Base-by-base conservation (phyloP, 176 grass and related monocot genomes). In the Chrysopogon serrulatus region DNA sequence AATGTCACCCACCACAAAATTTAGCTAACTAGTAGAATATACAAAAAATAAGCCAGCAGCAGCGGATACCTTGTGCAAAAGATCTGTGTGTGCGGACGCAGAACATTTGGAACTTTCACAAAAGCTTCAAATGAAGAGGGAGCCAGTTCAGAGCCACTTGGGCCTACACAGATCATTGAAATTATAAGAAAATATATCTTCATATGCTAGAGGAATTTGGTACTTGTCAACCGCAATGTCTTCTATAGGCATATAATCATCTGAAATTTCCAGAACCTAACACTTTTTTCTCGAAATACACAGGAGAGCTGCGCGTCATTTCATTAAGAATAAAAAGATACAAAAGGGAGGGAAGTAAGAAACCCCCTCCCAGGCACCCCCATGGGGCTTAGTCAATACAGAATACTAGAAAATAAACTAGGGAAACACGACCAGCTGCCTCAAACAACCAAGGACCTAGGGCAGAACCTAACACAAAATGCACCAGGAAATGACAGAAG, bases 41-140 rank as follows among this genome's bases (percentile, higher is more conserved):
- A 74, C n/a, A 78, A 14, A 77, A 54, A 72, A 44, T 30, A 64
- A 66, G 47, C 1, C 35, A 17, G 70, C 47, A 78, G 35, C 21
- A 66, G 51, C 6, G 26, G 21, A 44, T 89, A 98, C 96, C 96
- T 98, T 47, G 96, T 98, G 73, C 96, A 98, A 68, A 95, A 98
- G 73, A 98, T 95, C 76, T 95, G 93, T 12, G 93, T 98, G 80
- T 98, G 93, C 5, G 93, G 96, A 65, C 96, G 93, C 68, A 98
- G 60, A 74, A 89, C 80, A 78, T 86, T 91, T 71, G 96, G 96
- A 89, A 98, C 96, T 92, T 93, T 93, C n/a, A 81, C 89, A 94
- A 98, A 98, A 70, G 87, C 89, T 87, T 98, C 96, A 85, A 98
- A 95, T 71, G 81, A 92, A 85, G 79, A 95, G 71, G 93, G 57